Evolutionary conservation across 345 rosid genomes (phyloP).

Genomic region (Ceriops tagal): DNA sequence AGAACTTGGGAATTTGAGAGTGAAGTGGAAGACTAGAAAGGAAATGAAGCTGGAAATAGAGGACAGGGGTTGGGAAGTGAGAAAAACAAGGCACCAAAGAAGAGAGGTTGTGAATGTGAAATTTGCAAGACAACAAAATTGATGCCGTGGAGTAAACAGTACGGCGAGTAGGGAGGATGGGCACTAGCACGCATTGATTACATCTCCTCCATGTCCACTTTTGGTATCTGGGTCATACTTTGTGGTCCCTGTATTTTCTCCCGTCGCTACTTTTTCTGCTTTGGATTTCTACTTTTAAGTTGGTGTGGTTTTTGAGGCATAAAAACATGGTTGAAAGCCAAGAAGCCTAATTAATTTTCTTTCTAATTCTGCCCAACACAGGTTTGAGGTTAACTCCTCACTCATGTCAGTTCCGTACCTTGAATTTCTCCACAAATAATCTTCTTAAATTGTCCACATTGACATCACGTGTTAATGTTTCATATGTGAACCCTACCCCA

Average conservation of each 20-base stretch:
- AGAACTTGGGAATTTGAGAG: constrained; percentile 1
- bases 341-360: neutral
- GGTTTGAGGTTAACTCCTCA: no score
- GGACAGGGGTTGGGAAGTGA: neutral
- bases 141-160: neutral
- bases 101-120: neutral
- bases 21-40: neutral
- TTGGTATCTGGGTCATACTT: constrained; percentile 14
- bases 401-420: constrained; percentile 15
- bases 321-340: neutral
- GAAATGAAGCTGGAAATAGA: neutral
- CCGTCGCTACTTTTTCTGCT: constrained; percentile 8
- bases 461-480: constrained; percentile 33
- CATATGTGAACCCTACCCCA: constrained; percentile 13
- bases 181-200: constrained; percentile 2
- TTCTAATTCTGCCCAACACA: neutral
- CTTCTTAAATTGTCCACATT: constrained; percentile 27
- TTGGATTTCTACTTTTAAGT: neutral
- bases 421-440: constrained; percentile 15
- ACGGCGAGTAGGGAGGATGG: no score
- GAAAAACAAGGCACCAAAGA: neutral
- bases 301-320: constrained; percentile 16
- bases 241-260: constrained; percentile 1
- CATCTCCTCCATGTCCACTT: constrained; percentile 3
- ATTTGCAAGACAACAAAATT: neutral